Evolutionary conservation across 352 stramenopile genomes (phyloP).

Genomic region (Phytophthora tubulina): DNA sequence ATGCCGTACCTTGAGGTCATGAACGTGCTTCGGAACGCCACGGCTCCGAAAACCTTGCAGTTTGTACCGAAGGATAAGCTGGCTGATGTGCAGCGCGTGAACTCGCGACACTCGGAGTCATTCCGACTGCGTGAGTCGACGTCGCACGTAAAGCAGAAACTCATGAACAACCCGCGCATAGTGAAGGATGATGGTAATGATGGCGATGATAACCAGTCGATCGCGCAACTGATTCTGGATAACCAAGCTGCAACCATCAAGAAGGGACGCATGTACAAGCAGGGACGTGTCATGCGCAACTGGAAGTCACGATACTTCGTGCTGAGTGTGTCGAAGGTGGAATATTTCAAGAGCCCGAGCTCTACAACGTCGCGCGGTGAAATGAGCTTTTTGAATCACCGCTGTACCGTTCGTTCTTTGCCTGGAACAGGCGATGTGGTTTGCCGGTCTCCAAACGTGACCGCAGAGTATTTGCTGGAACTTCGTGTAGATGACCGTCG

Average conservation of each 20-base stretch:
- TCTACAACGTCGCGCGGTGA: constrained; percentile 80
- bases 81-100: constrained; percentile 84
- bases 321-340: constrained; percentile 87
- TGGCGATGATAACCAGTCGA: constrained; percentile 80
- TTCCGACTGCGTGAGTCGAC: constrained; percentile 74
- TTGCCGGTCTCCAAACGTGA: constrained; percentile 78
- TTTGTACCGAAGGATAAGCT: constrained; percentile 90
- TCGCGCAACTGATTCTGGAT: constrained; percentile 85
- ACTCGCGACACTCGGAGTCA: constrained; percentile 83
- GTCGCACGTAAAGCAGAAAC: constrained; percentile 68
- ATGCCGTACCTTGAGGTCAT: constrained; percentile 91
- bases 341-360: constrained; percentile 87
- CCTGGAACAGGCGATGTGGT: constrained; percentile 70
- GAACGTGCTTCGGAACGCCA: constrained; percentile 74
- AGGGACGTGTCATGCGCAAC: constrained; percentile 82
- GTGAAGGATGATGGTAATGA: constrained; percentile 82
- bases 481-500: constrained; percentile 79
- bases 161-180: constrained; percentile 78
- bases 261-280: constrained; percentile 90
- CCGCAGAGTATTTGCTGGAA: constrained; percentile 76
- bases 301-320: constrained; percentile 92
- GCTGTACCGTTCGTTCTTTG: constrained; percentile 81
- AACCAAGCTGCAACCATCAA: constrained; percentile 90
- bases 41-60: constrained; percentile 79
- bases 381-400: constrained; percentile 82